Evolutionary conservation across 352 stramenopile species (phyloP).

Genomic region (Peronospora farinosa): DNA sequence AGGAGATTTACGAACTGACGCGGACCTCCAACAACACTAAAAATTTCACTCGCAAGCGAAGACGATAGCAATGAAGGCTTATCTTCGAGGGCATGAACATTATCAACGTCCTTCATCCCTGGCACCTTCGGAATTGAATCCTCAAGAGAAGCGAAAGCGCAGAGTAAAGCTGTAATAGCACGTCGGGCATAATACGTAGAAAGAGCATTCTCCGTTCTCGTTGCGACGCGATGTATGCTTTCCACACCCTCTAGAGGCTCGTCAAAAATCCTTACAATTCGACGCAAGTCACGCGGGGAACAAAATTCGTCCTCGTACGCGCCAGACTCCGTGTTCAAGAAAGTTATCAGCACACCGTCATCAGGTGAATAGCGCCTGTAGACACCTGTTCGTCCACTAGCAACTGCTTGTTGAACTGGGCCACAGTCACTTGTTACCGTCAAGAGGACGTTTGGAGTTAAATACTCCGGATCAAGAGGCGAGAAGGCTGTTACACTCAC

Average conservation of each 20-base stretch:
- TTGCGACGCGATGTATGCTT: conserved; percentile 71
- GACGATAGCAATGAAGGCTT: conserved; percentile 6
- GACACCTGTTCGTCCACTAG: conserved; percentile 62
- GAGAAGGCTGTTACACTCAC: conserved; percentile 39
- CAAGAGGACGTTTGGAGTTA: conserved; percentile 68
- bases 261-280: conserved; percentile 77
- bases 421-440: conserved; percentile 68
- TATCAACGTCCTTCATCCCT: neutral
- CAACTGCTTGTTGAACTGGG: conserved; percentile 56
- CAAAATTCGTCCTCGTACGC: conserved; percentile 84
- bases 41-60: conserved; percentile 33
- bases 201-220: conserved; percentile 74
- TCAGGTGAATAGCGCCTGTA: conserved; percentile 50
- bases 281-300: conserved; percentile 59
- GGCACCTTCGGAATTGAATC: neutral
- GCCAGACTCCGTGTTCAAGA: conserved; percentile 82
- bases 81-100: conserved; percentile 11
- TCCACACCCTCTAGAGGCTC: conserved; percentile 53
- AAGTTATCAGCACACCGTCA: conserved; percentile 70
- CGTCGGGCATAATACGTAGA: conserved; percentile 78
- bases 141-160: conserved; percentile 16
- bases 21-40: conserved; percentile 54
- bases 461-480: conserved; percentile 63
- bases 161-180: conserved; percentile 34
- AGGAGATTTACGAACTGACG: conserved; percentile 74